A percentile compares a stretch with the other conserved stretches of the same genome.
Evolutionary conservation across 495 filamentous ascomycete genomes (phyloP).

Genomic region (Annulohypoxylon moriforme): DNA sequence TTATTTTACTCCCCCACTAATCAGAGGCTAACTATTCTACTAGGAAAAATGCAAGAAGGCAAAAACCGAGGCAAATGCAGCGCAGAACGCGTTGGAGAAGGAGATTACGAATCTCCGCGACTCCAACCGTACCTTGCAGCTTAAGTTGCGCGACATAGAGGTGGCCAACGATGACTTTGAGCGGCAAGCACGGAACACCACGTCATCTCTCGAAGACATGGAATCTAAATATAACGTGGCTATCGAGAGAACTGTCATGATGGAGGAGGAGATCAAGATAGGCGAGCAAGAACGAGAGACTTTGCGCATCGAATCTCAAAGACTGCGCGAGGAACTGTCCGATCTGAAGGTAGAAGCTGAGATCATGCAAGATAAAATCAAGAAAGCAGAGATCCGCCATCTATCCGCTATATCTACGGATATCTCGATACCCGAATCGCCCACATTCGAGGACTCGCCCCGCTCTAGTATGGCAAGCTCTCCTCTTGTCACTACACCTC

Average conservation of each 20-base stretch:
- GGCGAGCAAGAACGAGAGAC: slow-evolving; percentile 91
- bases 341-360: slow-evolving; percentile 95
- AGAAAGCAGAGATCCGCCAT: slow-evolving; percentile 66
- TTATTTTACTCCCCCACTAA: background rate
- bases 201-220: slow-evolving; percentile 93
- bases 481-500: slow-evolving; percentile 77
- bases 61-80: slow-evolving; percentile 83
- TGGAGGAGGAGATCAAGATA: slow-evolving; percentile 91
- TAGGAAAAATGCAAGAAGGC: slow-evolving; percentile 96
- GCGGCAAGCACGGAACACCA: slow-evolving; percentile 91
- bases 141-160: slow-evolving; percentile 91
- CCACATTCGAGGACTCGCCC: slow-evolving; percentile 67
- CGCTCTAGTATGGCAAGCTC: slow-evolving; percentile 75
- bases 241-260: slow-evolving; percentile 89
- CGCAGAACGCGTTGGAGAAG: slow-evolving; percentile 90
- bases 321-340: slow-evolving; percentile 87
- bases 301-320: slow-evolving; percentile 87
- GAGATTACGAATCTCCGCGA: slow-evolving; percentile 94
- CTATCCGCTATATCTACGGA: slow-evolving; percentile 64
- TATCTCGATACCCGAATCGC: slow-evolving; percentile 65
- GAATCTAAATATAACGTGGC: slow-evolving; percentile 96
- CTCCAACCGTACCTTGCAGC: slow-evolving; percentile 78
- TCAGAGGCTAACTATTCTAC: slow-evolving; percentile 31
- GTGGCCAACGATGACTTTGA: slow-evolving; percentile 99
- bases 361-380: slow-evolving; percentile 91